Evolutionary conservation across 164 flowering plant species (phyloP).

Genomic region (Platanus orientalis): DNA sequence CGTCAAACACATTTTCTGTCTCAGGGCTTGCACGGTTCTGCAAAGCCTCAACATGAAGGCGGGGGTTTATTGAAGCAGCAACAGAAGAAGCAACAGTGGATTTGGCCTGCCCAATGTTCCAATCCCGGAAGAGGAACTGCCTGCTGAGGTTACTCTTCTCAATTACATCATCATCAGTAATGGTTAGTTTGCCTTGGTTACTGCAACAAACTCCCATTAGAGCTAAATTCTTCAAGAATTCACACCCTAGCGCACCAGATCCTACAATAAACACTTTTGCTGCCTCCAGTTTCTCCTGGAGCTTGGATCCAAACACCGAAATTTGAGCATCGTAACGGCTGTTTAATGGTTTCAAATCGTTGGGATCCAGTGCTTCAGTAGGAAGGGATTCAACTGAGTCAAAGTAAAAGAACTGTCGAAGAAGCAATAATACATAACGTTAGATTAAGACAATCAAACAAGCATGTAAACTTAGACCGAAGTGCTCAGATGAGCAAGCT

Average conservation of each 20-base stretch:
- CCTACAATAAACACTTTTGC: constrained; percentile 74
- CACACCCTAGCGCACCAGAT: constrained; percentile 94
- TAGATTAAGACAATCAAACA: not conserved
- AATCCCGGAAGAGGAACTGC: constrained; percentile 87
- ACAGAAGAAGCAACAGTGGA: constrained; percentile 91
- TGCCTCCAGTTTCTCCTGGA: constrained; percentile 76
- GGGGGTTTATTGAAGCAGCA: constrained; percentile 54
- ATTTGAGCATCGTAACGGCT: constrained; percentile 89
- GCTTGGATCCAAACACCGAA: constrained; percentile 76
- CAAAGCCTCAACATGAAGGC: constrained; percentile 59
- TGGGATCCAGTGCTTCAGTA: constrained; percentile 46
- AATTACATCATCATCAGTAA: constrained; percentile 93
- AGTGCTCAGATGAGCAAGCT: not conserved
- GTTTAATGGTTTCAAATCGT: constrained; percentile 55
- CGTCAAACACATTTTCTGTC: constrained; percentile 77
- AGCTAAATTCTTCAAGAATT: constrained; percentile 75
- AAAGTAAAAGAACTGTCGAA: constrained; percentile 72
- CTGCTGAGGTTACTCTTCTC: constrained; percentile 92
- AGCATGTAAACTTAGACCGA: not conserved
- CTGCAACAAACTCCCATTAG: constrained; percentile 80
- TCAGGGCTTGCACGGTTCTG: constrained; percentile 84
- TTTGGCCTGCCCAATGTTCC: constrained; percentile 95
- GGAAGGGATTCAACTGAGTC: constrained; percentile 87
- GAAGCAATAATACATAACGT: not conserved
- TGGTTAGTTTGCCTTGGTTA: constrained; percentile 53